Base-by-base conservation (phyloP, 257 asterid genomes). In the Anisodus tanguticus region DNA sequence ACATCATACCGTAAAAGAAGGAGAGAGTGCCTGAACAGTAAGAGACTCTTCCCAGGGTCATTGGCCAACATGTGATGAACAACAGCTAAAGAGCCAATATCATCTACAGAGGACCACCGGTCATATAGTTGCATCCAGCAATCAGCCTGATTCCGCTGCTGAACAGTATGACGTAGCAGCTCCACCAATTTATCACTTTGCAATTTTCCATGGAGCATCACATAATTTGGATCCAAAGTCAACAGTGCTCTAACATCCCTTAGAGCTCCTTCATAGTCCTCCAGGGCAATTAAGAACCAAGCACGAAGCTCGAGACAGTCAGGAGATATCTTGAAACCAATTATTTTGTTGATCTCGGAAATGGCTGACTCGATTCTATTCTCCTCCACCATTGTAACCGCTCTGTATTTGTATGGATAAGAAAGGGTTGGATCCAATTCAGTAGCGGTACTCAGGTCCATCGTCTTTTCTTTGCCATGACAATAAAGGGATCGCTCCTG, bases 271-370 rank as follows among this genome's bases (percentile, higher is more conserved):
- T 89, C 95, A 83, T 91, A 97, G 85, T 97, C 97, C 90, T 89
- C 91, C 82, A 88, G 37, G 31, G 90, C 82, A 39, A 97, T 93
- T 43, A 90, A 91, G 88, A 97, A 91, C 99, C 99, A 97, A 47
- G 98, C 97, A 19, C 98, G 97, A n/a, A 97, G 89, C 89, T 97
- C 99, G 31, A 97, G 97, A 85, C 98, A 97, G 83, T 97, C 98
- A 0, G 99, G 96, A 41, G 98, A 93, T 15, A 91, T 94, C 89
- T 94, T 95, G 81, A 97, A 95, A 62, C 95, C 91, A 1, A 95
- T 88, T 55, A 97, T 91, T 88, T 83, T 93, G 86, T 93, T 91
- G 41, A 97, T 90, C 91, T 97, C 99, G 12, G 95, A 87, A 87
- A 97, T 89, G 22, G 98, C 97, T 55, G 82, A 85, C 58, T 89